Evolutionary conservation across 2,329 filamentous ascomycete genomes (phyloP).

Genomic region (Pseudogymnoascus sp.): DNA sequence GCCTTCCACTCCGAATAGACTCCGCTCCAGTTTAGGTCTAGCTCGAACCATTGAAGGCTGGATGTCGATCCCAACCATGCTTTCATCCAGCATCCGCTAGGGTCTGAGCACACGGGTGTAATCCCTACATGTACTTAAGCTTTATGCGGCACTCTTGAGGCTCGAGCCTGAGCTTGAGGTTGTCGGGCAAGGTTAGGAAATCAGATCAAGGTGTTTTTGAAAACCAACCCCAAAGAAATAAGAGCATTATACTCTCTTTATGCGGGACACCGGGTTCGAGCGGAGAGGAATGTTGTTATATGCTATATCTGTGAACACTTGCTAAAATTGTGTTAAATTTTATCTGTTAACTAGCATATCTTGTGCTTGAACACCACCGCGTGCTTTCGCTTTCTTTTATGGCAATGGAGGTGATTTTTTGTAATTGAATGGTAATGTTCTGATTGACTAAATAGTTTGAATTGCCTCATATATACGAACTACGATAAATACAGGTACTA

Average conservation of each 20-base stretch:
- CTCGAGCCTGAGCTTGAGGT: neutral
- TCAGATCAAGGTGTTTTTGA: neutral
- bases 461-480: neutral
- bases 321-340: neutral
- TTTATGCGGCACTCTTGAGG: neutral
- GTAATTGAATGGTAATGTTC: no score
- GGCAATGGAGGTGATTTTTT: neutral
- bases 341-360: neutral
- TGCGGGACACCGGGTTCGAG: neutral
- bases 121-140: neutral
- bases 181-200: neutral
- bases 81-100: no score
- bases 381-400: neutral
- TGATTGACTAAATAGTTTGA: neutral
- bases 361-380: neutral
- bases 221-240: neutral
- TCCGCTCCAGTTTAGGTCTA: no score
- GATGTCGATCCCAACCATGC: no score
- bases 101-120: neutral
- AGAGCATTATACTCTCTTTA: neutral
- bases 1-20: no score
- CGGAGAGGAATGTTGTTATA: neutral
- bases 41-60: no score
- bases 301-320: no score
- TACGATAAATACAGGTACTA: neutral